Conservation (phyloP, 2,329 filamentous ascomycete genomes). For the Colletotrichum incanum region DNA sequence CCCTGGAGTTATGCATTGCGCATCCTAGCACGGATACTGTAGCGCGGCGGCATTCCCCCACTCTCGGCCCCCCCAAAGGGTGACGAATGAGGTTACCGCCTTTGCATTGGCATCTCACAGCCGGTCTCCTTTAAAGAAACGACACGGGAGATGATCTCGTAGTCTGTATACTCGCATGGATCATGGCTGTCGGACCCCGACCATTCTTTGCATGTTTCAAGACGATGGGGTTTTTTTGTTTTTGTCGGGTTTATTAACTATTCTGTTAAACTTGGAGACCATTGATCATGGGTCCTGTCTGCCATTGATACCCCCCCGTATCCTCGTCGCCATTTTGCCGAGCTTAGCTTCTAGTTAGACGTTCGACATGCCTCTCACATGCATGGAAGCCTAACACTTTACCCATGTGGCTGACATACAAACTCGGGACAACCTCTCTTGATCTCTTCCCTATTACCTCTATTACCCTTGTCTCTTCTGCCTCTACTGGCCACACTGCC, state of each 20-base stretch:
- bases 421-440: too few species aligned
- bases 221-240: not conserved
- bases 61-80: constrained; percentile 23
- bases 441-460: too few species aligned
- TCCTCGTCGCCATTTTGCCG: not conserved
- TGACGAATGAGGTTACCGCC: constrained; percentile 41
- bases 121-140: constrained; percentile 19
- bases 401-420: not conserved
- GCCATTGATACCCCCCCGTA: not conserved
- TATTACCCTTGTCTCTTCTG: too few species aligned
- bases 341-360: not conserved
- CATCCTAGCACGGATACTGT: constrained; percentile 9
- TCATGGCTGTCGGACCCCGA: constrained; percentile 26
- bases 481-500: too few species aligned
- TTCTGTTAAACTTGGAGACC: not conserved
- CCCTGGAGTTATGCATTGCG: constrained; percentile 13
- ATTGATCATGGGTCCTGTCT: not conserved
- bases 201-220: constrained; percentile 27
- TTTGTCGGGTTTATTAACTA: not conserved
- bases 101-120: constrained; percentile 25
- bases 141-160: constrained; percentile 20
- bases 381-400: not conserved
- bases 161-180: constrained; percentile 21
- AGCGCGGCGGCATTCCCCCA: constrained; percentile 40
- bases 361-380: not conserved